Conservation (phyloP, 2,329 filamentous ascomycete genomes). For the Clonostachys rosea region DNA sequence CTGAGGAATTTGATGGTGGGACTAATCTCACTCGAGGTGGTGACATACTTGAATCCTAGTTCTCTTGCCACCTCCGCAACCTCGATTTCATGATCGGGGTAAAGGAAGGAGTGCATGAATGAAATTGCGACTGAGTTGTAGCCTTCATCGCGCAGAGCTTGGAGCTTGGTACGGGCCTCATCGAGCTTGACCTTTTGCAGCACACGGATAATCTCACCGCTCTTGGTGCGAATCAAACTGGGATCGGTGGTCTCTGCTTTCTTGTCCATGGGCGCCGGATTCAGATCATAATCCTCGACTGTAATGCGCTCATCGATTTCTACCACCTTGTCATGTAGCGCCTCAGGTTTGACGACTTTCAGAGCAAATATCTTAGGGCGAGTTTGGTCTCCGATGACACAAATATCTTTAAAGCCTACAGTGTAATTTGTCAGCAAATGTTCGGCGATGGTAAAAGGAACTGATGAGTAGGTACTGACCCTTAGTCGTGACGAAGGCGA, state of each 20-base stretch:
- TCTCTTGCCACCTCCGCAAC: constrained; percentile 69
- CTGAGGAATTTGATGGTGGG: constrained; percentile 69
- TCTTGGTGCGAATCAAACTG: constrained; percentile 55
- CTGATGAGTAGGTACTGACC: too few species aligned
- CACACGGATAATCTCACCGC: constrained; percentile 62
- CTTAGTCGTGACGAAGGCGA: constrained; percentile 66
- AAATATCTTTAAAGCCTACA: constrained; percentile 57
- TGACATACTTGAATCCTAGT: constrained; percentile 69
- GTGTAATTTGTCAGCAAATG: neutral
- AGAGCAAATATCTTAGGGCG: constrained; percentile 70
- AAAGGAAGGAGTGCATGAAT: constrained; percentile 85
- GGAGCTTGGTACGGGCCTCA: constrained; percentile 48
- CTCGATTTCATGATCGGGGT: constrained; percentile 72
- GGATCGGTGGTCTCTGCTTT: constrained; percentile 10
- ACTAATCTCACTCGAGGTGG: constrained; percentile 61
- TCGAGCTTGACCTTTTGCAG: constrained; percentile 46
- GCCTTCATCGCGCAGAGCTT: constrained; percentile 56
- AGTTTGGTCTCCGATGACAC: constrained; percentile 68
- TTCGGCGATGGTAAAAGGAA: too few species aligned
- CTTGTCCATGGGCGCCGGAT: constrained; percentile 47
- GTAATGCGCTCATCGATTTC: constrained; percentile 71
- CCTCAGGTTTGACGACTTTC: constrained; percentile 60
- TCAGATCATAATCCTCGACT: constrained; percentile 67
- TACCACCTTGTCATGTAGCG: constrained; percentile 62
- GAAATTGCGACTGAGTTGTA: constrained; percentile 78